Percentiles rank a stretch among this genome's conserved stretches.
phyloP scores from a whole-genome alignment of 2,329 filamentous ascomycete genomes.

The Aspergillus piperis region DNA sequence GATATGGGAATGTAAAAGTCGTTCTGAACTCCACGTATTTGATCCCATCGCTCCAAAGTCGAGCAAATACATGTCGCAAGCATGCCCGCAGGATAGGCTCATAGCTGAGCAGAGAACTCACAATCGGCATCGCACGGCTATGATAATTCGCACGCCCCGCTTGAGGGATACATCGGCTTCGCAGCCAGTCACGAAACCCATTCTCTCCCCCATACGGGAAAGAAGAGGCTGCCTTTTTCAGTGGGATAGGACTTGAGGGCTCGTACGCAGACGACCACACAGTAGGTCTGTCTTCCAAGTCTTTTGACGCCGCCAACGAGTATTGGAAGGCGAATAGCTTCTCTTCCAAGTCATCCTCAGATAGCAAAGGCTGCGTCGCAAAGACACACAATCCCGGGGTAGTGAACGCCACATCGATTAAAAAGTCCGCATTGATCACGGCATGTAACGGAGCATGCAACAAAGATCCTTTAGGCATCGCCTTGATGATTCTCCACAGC shows the following conservation, averaged over 20 bases:
- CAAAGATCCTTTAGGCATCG: slow-evolving; percentile 77
- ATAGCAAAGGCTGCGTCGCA: slow-evolving; percentile 59
- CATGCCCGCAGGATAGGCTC: slow-evolving; percentile 85
- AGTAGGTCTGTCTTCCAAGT: slow-evolving; percentile 47
- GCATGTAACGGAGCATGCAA: slow-evolving; percentile 83
- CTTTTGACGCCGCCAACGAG: slow-evolving; percentile 48
- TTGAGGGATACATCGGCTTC: slow-evolving; percentile 70
- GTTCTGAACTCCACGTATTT: slow-evolving; percentile 81
- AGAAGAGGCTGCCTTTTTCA: slow-evolving; percentile 65
- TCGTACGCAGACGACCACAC: slow-evolving; percentile 70
- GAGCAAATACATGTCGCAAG: slow-evolving; percentile 68
- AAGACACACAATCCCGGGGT: slow-evolving; percentile 73
- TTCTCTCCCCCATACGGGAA: slow-evolving; percentile 72
- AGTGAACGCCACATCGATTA: slow-evolving; percentile 69
- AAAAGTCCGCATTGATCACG: slow-evolving; percentile 83
- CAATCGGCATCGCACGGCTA: slow-evolving; percentile 69
- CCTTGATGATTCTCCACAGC: slow-evolving; percentile 80
- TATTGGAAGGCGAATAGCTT: slow-evolving; percentile 65
- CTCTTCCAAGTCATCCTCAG: slow-evolving; percentile 54
- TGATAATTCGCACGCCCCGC: slow-evolving; percentile 76
- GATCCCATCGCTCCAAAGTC: slow-evolving; percentile 78
- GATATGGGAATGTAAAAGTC: slow-evolving; percentile 72
- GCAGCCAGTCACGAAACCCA: slow-evolving; percentile 78
- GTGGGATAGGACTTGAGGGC: slow-evolving; percentile 59
- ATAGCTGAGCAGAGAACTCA: slow-evolving; percentile 77